phyloP scores from a whole-genome alignment of 352 stramenopile genomes.

The Phytophthora aleatoria region DNA sequence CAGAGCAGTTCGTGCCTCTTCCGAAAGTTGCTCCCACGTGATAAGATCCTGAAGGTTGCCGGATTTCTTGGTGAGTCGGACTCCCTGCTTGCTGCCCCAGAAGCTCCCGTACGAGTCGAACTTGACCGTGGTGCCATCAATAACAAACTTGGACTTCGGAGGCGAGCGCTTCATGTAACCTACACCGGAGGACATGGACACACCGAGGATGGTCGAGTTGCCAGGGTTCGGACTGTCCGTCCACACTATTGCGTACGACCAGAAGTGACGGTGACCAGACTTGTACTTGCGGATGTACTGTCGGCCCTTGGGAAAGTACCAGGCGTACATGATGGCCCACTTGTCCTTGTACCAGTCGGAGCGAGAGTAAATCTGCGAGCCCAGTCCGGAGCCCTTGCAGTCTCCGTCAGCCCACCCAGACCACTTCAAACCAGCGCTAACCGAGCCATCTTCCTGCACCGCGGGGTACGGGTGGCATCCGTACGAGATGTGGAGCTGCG shows the following conservation, averaged over 20 bases:
- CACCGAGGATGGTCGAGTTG: constrained; percentile 5
- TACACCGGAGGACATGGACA: not conserved
- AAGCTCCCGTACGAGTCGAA: not conserved
- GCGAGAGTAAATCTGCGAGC: constrained; percentile 30
- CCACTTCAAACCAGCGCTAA: not conserved
- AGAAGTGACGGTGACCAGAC: constrained; percentile 1
- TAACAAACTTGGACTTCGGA: constrained; percentile 1
- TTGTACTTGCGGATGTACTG: not conserved
- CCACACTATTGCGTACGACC: constrained; percentile 5
- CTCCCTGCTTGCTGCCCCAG: not conserved
- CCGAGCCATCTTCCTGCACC: not conserved
- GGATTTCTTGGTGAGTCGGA: not conserved
- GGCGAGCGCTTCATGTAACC: not conserved
- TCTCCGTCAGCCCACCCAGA: not conserved
- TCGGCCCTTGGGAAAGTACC: constrained; percentile 3
- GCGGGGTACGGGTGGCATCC: not conserved
- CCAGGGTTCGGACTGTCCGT: not conserved
- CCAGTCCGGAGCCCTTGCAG: not conserved
- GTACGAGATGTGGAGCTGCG: not conserved
- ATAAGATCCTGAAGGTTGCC: constrained; percentile 2
- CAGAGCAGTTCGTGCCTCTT: constrained; percentile 1
- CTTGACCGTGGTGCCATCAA: constrained; percentile 4
- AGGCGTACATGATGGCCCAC: constrained; percentile 13
- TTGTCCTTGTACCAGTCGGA: constrained; percentile 22
- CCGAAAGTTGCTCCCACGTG: constrained; percentile 1